Base-by-base conservation (phyloP, 257 asterid species). In the Scutellaria galericulata region DNA sequence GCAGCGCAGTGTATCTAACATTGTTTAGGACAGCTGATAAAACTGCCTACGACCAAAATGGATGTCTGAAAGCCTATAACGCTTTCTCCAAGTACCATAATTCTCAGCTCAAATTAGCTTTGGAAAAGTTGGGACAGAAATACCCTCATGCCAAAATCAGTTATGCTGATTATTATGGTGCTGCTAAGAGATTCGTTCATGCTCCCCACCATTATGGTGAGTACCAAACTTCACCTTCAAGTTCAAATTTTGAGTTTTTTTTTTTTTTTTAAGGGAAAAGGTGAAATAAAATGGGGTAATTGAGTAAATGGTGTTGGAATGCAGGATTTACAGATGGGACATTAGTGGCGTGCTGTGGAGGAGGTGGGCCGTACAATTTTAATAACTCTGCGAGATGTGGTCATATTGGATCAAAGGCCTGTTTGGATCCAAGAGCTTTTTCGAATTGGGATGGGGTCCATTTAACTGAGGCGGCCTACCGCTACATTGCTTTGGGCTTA, bases 341-440 rank as follows among this genome's bases (percentile, higher is more conserved):
- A 0, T 44, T 85, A 7, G 73, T n/a, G 74, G 89, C 95, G 0
- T 91, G 95, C 62, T 91, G 97, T 41, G 96, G 97, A 56, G 96
- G 95, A 18, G 97, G 97, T 24, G 97, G 97, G 15, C 93, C 93
- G 0, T 89, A 83, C 78, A 92, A 92, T 56, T 89, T 89, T 78
- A 89, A 92, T 24, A 82, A 81, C 58, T 79, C 96, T 5, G 95
- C 96, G 12, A 75, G 90, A 80, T 91, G 97, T 74, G 97, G 97
- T 0, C 90, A 91, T 37, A 48, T 45, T 71, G 93, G 95, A 22
- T 88, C 95, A 0, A 88, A 58, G 80, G 83, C 81, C 9, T 92
- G 97, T 77, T 42, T 6, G 64, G 81, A 83, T 57, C 82, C 96
- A 1, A 77, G 80, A 1, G 45, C 72, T 5, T 74, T 27, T 66